These are phyloP conservation scores for Globisporangium orthogonon DNA, from an alignment of 352 stramenopile genomes.

Conservation along the genomic window DNA sequence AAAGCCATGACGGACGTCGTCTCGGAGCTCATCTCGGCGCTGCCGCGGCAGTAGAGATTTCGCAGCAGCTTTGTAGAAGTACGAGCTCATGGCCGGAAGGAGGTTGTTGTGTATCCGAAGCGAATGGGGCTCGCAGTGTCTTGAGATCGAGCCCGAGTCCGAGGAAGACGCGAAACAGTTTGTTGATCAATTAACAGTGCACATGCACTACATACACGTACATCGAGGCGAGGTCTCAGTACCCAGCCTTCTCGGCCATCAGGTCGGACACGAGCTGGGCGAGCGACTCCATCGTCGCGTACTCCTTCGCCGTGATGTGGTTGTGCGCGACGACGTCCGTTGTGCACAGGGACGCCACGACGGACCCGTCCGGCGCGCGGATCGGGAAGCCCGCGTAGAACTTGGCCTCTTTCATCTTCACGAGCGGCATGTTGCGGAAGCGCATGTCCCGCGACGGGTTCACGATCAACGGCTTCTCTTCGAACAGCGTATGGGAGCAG, in stretches of 20 bases:
- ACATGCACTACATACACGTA: neutral
- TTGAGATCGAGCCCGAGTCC: too few species aligned
- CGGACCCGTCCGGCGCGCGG: constrained; percentile 30
- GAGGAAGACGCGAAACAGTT: too few species aligned
- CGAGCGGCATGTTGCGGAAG: constrained; percentile 36
- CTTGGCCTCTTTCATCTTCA: constrained; percentile 36
- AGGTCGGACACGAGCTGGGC: constrained; percentile 39
- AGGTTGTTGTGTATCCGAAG: too few species aligned
- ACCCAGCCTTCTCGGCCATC: constrained; percentile 3
- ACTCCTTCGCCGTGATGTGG: constrained; percentile 55
- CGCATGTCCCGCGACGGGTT: constrained; percentile 59
- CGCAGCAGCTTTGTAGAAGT: too few species aligned
- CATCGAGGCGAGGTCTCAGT: neutral
- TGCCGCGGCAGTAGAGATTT: constrained; percentile 5
- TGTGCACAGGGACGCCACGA: constrained; percentile 45
- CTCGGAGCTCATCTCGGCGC: constrained; percentile 17
- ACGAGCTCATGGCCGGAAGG: too few species aligned
- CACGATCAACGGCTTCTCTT: constrained; percentile 50
- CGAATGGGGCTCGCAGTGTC: too few species aligned
- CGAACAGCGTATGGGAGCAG: constrained; percentile 52
- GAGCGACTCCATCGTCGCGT: constrained; percentile 59
- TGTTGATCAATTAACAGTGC: neutral
- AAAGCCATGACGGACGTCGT: constrained; percentile 18
- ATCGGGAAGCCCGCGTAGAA: constrained; percentile 68
- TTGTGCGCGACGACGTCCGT: constrained; percentile 34